Percentiles rank a stretch among this genome's conserved stretches.
Conservation (phyloP, 352 stramenopile species). For the Pythium vanterpoolii region DNA sequence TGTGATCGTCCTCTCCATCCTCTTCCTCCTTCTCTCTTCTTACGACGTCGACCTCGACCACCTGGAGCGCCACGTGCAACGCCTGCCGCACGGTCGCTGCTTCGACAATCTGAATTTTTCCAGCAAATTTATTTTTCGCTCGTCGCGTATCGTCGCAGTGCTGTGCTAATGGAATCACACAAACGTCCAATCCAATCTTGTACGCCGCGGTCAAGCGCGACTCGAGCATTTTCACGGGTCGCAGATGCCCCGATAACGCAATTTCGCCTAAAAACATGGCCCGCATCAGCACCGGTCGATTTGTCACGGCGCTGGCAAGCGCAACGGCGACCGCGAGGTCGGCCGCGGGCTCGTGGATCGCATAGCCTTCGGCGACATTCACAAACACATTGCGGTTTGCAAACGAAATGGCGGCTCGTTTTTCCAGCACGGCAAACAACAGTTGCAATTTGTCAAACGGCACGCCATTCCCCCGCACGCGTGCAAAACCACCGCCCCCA, state of each 20-base stretch:
- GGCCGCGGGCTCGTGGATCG: constrained; percentile 75
- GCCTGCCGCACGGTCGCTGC: constrained; percentile 62
- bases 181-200: constrained; percentile 76
- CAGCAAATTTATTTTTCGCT: constrained; percentile 51
- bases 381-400: constrained; percentile 82
- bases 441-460: constrained; percentile 90
- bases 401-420: constrained; percentile 77
- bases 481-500: constrained; percentile 37
- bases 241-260: constrained; percentile 72
- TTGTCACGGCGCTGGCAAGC: constrained; percentile 64
- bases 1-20: not conserved
- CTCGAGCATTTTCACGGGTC: constrained; percentile 82
- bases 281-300: constrained; percentile 47
- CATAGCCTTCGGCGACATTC: constrained; percentile 83
- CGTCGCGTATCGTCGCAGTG: constrained; percentile 39
- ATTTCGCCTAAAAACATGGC: constrained; percentile 78
- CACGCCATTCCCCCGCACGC: constrained; percentile 73
- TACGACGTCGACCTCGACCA: not conserved
- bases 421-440: constrained; percentile 95
- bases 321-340: constrained; percentile 75
- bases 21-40: not conserved
- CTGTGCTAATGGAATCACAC: constrained; percentile 56
- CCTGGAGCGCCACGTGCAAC: constrained; percentile 53
- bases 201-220: constrained; percentile 68
- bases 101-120: constrained; percentile 56